These are phyloP conservation scores for Termitomyces sp. DNA, from an alignment of 768 basidiomycete genomes.

Conservation along the genomic window DNA sequence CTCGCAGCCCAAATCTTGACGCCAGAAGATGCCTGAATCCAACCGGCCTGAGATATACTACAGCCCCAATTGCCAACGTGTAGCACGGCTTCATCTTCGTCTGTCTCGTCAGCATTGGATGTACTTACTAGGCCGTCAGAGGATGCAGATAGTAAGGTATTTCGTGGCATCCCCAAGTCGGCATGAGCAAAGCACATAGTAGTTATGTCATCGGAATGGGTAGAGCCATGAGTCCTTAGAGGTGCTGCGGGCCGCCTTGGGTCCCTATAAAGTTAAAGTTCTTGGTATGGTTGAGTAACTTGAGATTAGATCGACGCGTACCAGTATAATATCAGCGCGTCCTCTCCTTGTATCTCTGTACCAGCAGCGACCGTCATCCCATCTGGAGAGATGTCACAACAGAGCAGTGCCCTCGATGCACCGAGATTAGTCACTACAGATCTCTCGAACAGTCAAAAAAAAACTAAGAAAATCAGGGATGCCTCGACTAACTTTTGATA, in stretches of 20 bases:
- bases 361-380: constrained; percentile 79
- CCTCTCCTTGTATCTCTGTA: constrained; percentile 76
- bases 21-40: constrained; percentile 38
- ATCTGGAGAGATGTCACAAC: constrained; percentile 67
- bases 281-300: neutral
- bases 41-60: constrained; percentile 76
- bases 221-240: constrained; percentile 74
- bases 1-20: constrained; percentile 76
- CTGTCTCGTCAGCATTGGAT: constrained; percentile 68
- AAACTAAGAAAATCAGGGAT: constrained; percentile 16
- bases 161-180: constrained; percentile 18
- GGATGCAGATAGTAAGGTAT: constrained; percentile 71
- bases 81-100: constrained; percentile 84
- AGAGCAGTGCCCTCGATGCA: constrained; percentile 46
- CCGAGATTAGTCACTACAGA: constrained; percentile 48
- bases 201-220: constrained; percentile 94
- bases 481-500: constrained; percentile 54
- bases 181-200: constrained; percentile 52
- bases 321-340: constrained; percentile 86
- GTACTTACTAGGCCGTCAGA: constrained; percentile 80
- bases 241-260: constrained; percentile 72
- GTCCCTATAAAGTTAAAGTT: constrained; percentile 55
- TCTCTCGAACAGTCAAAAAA: constrained; percentile 34
- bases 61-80: constrained; percentile 86
- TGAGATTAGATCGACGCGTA: constrained; percentile 24